These are phyloP conservation scores for Pythium dissotocum DNA, from an alignment of 352 stramenopile genomes.

Conservation along the genomic window DNA sequence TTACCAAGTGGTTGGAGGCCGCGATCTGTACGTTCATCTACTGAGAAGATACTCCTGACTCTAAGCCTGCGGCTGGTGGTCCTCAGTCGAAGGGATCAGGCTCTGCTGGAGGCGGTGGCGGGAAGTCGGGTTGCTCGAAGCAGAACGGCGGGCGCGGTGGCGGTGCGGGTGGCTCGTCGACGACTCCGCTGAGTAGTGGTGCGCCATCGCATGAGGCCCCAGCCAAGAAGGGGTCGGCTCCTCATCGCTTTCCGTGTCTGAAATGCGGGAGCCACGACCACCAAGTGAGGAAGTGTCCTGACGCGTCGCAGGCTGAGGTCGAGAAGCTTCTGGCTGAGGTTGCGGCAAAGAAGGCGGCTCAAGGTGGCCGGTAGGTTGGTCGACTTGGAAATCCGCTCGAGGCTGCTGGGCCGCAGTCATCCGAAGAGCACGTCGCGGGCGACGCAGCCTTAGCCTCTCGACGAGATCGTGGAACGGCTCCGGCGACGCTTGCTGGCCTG, in stretches of 20 bases:
- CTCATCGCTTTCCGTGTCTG: conserved; percentile 1
- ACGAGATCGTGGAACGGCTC: conserved; percentile 4
- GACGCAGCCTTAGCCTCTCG: not conserved
- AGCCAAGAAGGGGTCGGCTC: not conserved
- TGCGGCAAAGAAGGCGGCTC: not conserved
- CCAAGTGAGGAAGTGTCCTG: not conserved
- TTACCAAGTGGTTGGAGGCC: not conserved
- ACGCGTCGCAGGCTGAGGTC: not conserved
- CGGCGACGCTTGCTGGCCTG: not conserved
- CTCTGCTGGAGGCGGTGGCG: not conserved
- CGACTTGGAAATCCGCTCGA: not conserved
- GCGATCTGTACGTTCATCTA: not conserved
- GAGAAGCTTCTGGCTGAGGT: not conserved
- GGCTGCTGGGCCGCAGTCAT: not conserved
- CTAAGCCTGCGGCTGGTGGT: not conserved
- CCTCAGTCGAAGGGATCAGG: no score
- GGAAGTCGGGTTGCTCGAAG: not conserved
- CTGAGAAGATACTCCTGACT: conserved; percentile 3
- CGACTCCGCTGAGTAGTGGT: not conserved
- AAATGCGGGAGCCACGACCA: conserved; percentile 6
- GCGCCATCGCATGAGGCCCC: not conserved
- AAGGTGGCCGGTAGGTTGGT: not conserved
- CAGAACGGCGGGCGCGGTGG: not conserved
- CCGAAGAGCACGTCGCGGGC: not conserved
- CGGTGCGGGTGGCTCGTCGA: no score